Base-by-base conservation (phyloP, 257 asterid species). In the Nicotiana tomentosiformis region DNA sequence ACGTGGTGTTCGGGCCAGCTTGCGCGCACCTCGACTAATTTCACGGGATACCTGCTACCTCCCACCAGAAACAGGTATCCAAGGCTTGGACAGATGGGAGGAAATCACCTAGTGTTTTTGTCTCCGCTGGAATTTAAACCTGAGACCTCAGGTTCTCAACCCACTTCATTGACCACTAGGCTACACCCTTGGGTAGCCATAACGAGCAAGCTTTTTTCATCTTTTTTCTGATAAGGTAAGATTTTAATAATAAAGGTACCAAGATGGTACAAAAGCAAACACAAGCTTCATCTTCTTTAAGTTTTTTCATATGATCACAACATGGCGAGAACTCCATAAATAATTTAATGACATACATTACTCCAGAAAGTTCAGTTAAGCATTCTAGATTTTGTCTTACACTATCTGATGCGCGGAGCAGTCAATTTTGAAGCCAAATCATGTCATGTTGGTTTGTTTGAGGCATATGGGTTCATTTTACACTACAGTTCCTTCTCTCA, bases 361-460 rank as follows among this genome's bases (percentile, higher is more conserved):
- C 14, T 46, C 78, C 62, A 74, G 14, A 26, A 74, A 74, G 61
- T 26, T 49, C 35, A 46, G 79, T 74, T 49, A 26, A 16, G 26
- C 26, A 74, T 35, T 74, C 26, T 58, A 51, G 39, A 49, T 74
- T 46, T 72, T 74, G 79, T 49, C 26, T 23, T 49, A 49, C 26
- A 49, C 23, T 1, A 74, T 26, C 51, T 14, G 26, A 74, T 26
- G 43, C 23, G 61, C 1, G 4, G 20, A 74, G 61, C 39, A 23
- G 61, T 10, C 17, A 74, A 74, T 74, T 74, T 14, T 74, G 79
- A 49, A 74, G 61, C 61, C 61, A 46, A 74, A 74, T 74, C 61
- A 74, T 74, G 61, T 12, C 79, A 7, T 23, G 39, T 74, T 23
- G 62, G 61, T 12, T 16, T 12, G 37, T 46, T n/a, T 72, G 37